Base-by-base conservation (phyloP, 345 rosid genomes). In the Firmiana major region DNA sequence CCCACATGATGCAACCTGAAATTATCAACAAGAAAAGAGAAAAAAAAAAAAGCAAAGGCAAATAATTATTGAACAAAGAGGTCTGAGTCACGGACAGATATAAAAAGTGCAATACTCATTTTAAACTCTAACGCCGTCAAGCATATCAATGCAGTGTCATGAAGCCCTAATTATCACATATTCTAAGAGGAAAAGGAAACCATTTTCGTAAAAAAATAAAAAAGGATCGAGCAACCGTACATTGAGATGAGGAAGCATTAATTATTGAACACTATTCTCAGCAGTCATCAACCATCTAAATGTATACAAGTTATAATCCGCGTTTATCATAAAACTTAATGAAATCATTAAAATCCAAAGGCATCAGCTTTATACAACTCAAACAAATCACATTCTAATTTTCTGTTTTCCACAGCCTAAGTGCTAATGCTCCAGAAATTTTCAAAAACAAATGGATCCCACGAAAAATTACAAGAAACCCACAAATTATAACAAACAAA, bases 1-100 rank as follows among this genome's bases (percentile, higher is more conserved):
- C 57, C 90, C 90, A 69, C 92, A 87, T 22, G 86, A 89, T 43
- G 84, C 88, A 8, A 71, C 69, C 91, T 88, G 82, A 69, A 80
- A 82, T 43, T 19, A 54, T 45, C 43, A 63, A 10, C 24, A 70
- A 48, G 1, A 28, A 24, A 60, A 8, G 11, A 2, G 12, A 11
- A 28, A 28, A 28, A 28, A 3, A 2, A 9, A 22, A 45, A n/a
- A 12, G 70, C 7, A n/a, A 66, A 2, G 1, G 71, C 10, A 9
- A 38, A 63, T 4, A 64, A 40, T 60, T 26, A 26, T 12, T 60
- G 40, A 66, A 66, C 31, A 58, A 9, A 22, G 0, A 58, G 34
- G 64, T 26, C 19, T 12, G 38, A 60, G 38, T 28, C 19, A 60
- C 64, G 28, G 17, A 5, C 38, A 11, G 63, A 26, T n/a, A 17